A percentile compares a stretch with the other conserved stretches of the same genome.
Evolutionary conservation across 345 rosid species (phyloP).

Genomic region (Acer campestre): DNA sequence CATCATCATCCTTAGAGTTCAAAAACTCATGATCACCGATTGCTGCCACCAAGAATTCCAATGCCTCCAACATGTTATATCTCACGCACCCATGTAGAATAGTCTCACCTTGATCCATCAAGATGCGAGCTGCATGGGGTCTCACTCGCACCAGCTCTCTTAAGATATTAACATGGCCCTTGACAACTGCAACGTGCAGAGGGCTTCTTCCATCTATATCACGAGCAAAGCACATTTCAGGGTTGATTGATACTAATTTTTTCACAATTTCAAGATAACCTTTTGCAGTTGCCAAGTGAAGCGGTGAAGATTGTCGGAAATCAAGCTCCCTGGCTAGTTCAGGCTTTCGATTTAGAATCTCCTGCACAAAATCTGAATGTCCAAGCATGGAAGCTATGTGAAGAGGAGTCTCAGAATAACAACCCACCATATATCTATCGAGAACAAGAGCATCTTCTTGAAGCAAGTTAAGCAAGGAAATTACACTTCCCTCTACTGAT

Average conservation of each 20-base stretch:
- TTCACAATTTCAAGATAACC: constrained; percentile 16
- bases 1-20: constrained; percentile 6
- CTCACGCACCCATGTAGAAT: constrained; percentile 22
- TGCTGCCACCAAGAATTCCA: not conserved
- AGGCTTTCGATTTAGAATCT: constrained; percentile 12
- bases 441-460: not conserved
- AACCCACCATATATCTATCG: not conserved
- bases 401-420: constrained; percentile 5
- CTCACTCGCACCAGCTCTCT: not conserved
- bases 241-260: not conserved
- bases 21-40: not conserved
- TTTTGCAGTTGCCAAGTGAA: constrained; percentile 19
- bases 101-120: not conserved
- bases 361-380: constrained; percentile 9
- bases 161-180: constrained; percentile 4
- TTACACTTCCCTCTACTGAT: not conserved
- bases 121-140: not conserved
- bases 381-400: constrained; percentile 20
- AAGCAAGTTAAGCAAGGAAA: constrained; percentile 4
- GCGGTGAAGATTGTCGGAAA: not conserved
- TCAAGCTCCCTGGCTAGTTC: constrained; percentile 10
- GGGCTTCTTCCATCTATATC: constrained; percentile 10
- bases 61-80: not conserved
- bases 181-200: constrained; percentile 13
- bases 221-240: constrained; percentile 5